Base-by-base conservation (phyloP, 2,329 filamentous ascomycete genomes). In the Sporothrix phasma region DNA sequence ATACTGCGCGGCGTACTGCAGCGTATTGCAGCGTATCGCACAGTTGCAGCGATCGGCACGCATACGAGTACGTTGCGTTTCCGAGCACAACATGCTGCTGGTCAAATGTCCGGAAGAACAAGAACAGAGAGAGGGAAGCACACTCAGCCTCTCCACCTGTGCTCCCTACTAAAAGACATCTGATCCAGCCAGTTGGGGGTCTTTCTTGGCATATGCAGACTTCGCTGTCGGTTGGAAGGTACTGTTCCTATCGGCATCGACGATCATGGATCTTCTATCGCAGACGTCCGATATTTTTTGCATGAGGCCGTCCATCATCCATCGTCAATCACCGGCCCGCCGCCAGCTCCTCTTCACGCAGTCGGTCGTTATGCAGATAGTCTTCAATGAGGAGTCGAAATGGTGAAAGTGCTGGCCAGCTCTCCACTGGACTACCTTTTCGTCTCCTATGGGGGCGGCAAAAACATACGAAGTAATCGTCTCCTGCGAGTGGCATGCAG, bases 181-280 rank as follows among this genome's bases (percentile, higher is more conserved):
- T 56, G 51, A 39, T 39, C 51, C 51, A 56, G 31, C 51, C 51
- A 56, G 51, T 56, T 56, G 51, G 51, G 51, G 17, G 51, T 29
- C 24, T 17, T 15, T 26, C 15, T 26, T 15, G 45, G 24, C 10
- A 19, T 24, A 24, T 11, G 31, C 10, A 56, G 51, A 56, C 39
- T 24, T 24, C 13, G 19, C 6, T 39, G 31, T 24, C 51, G 51
- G 51, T 39, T 56, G 31, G 51, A 17, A 39, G 34, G 26, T 37
- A 17, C 34, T 39, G n/a, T 22, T 56, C 10, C 8, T 24, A 19
- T 22, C 24, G 3, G 15, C n/a, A 15, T 37, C 3, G 19, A 56
- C 31, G 39, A 56, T 39, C 24, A 37, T 39, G n/a, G 31, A 11
- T 31, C 31, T 56, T 3, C 51, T 56, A 56, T 39, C 24, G 31